Percentiles rank a stretch among this genome's conserved stretches.
These are phyloP conservation scores for Fusarium chuoi DNA, from an alignment of 2,329 filamentous ascomycete genomes.

Conservation along the genomic window DNA sequence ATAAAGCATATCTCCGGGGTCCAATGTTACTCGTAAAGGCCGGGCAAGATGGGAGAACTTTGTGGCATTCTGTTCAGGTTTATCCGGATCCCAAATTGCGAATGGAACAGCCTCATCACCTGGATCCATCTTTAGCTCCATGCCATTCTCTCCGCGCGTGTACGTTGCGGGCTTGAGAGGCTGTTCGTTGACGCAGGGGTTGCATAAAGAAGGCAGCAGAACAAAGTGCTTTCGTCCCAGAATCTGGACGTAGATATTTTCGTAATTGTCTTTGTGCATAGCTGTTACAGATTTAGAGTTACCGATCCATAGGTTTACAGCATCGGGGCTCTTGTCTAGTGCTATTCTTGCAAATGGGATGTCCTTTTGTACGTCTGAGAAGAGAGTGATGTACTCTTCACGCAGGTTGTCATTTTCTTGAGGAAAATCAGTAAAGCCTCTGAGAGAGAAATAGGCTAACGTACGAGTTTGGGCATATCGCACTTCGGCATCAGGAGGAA, in stretches of 20 bases:
- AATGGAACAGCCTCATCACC: conserved; percentile 66
- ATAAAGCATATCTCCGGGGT: conserved; percentile 83
- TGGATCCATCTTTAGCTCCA: conserved; percentile 51
- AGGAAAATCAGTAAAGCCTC: background rate
- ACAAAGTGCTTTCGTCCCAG: conserved; percentile 79
- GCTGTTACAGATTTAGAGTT: conserved; percentile 76
- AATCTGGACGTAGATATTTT: conserved; percentile 85
- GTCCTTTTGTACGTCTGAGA: conserved; percentile 68
- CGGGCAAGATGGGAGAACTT: conserved; percentile 67
- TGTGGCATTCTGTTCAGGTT: conserved; percentile 60
- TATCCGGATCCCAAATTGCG: conserved; percentile 79
- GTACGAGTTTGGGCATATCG: conserved; percentile 80
- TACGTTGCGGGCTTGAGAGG: conserved; percentile 69
- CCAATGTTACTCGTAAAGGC: conserved; percentile 74
- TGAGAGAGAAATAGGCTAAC: conserved; percentile 29
- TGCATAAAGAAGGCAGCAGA: conserved; percentile 76
- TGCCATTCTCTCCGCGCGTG: conserved; percentile 45
- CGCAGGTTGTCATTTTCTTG: conserved; percentile 84
- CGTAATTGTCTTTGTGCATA: conserved; percentile 84
- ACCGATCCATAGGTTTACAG: conserved; percentile 86
- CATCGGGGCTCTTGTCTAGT: conserved; percentile 73
- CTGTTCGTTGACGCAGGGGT: conserved; percentile 75
- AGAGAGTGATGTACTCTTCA: conserved; percentile 74
- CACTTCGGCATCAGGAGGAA: conserved; percentile 57
- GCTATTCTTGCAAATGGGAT: conserved; percentile 81